These are phyloP conservation scores for Sistotremastrum niveocremeum DNA, from an alignment of 768 basidiomycete species.

Conservation along the genomic window DNA sequence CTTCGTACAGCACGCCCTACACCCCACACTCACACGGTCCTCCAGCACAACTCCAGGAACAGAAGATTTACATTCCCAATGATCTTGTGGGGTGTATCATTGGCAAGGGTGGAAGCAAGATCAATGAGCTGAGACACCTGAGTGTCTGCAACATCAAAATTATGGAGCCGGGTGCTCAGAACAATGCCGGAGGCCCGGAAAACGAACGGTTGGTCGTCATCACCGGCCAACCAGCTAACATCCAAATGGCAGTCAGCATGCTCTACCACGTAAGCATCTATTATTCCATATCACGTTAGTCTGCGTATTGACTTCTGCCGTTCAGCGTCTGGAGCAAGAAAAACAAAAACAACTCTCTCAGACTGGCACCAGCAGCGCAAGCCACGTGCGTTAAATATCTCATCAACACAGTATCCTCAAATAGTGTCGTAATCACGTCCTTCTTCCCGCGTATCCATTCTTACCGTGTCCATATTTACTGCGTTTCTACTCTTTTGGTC, in stretches of 20 bases:
- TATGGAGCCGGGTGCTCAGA: slow-evolving; percentile 87
- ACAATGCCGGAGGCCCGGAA: slow-evolving; percentile 51
- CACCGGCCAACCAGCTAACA: slow-evolving; percentile 87
- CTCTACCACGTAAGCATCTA: slow-evolving; percentile 59
- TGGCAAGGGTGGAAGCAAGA: slow-evolving; percentile 95
- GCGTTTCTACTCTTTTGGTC: no score
- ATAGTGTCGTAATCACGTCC: no score
- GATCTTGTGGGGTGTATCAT: slow-evolving; percentile 96
- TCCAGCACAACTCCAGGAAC: slow-evolving; percentile 74
- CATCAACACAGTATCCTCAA: no score
- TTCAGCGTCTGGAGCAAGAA: slow-evolving; percentile 73
- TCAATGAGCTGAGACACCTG: slow-evolving; percentile 95
- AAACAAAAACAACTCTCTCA: slow-evolving; percentile 58
- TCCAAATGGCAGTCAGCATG: slow-evolving; percentile 91
- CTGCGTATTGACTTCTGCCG: slow-evolving; percentile 1
- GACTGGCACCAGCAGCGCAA: no score
- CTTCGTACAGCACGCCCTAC: slow-evolving; percentile 49
- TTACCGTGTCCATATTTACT: no score
- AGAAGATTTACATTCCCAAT: slow-evolving; percentile 97
- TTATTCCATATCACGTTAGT: not conserved
- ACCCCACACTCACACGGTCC: slow-evolving; percentile 26
- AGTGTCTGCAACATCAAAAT: slow-evolving; percentile 96
- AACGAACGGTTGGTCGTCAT: slow-evolving; percentile 92
- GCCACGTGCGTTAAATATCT: not conserved
- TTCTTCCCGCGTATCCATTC: no score